Evolutionary conservation across 176 grass and related monocot genomes (phyloP).

Genomic region (Calamus simplicifolius): DNA sequence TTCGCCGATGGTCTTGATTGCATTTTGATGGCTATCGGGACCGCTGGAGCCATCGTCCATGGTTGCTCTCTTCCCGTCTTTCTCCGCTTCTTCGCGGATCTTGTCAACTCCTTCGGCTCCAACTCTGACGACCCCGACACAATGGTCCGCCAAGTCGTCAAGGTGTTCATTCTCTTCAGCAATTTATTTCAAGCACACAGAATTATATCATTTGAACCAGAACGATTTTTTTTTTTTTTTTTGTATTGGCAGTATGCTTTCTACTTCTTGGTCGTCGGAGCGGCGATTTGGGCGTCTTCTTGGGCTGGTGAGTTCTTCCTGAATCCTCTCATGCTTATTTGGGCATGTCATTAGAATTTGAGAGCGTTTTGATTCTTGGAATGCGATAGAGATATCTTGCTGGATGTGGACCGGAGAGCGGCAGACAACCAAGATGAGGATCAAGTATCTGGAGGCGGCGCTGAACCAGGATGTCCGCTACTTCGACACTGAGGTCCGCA

Average conservation of each 20-base stretch:
- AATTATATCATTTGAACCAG: too few relatives aligned
- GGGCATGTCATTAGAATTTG: background rate
- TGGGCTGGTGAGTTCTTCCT: slow-evolving; percentile 52
- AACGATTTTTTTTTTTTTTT: too few relatives aligned
- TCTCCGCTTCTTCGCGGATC: slow-evolving; percentile 86
- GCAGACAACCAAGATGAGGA: slow-evolving; percentile 66
- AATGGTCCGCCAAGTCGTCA: slow-evolving; percentile 87
- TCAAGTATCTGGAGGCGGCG: slow-evolving; percentile 74
- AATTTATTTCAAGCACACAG: too few relatives aligned
- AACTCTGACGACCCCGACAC: slow-evolving; percentile 62
- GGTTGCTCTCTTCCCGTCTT: slow-evolving; percentile 85
- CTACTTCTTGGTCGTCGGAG: slow-evolving; percentile 88
- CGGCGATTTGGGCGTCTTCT: slow-evolving; percentile 84
- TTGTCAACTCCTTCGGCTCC: slow-evolving; percentile 94
- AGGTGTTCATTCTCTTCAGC: slow-evolving; percentile 16
- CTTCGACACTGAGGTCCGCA: slow-evolving; percentile 92
- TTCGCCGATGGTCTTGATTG: slow-evolving; percentile 76
- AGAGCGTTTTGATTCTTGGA: too few relatives aligned
- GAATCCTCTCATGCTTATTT: slow-evolving; percentile 2
- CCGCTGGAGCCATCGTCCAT: slow-evolving; percentile 63
- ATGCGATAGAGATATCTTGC: slow-evolving; percentile 70
- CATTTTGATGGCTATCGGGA: slow-evolving; percentile 69
- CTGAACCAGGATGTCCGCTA: slow-evolving; percentile 87
- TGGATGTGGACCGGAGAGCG: slow-evolving; percentile 99
- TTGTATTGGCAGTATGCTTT: slow-evolving; percentile 91